Conservation (phyloP, 163 green algal genomes). For the Scenedesmus sp. region DNA sequence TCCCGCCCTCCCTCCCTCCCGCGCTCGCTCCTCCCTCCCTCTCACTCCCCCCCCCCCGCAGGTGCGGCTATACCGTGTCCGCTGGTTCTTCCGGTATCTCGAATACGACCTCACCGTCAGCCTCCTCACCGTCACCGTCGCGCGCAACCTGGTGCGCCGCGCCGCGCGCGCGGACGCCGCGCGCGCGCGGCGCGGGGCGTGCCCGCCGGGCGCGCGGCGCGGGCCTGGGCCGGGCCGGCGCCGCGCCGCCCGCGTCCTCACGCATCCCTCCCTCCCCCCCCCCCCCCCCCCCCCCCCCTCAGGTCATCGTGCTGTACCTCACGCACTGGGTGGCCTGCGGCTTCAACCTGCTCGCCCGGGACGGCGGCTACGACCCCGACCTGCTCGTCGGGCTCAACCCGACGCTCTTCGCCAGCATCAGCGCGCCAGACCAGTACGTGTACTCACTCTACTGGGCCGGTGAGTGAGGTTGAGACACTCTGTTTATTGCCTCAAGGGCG, state of each 20-base stretch:
- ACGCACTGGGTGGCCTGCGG: slow-evolving; percentile 66
- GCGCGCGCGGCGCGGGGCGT: slow-evolving; percentile 29
- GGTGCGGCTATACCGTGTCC: slow-evolving; percentile 56
- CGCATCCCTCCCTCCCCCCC: too few species aligned
- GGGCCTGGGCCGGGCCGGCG: too few species aligned
- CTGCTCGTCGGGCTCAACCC: slow-evolving; percentile 43
- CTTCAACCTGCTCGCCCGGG: slow-evolving; percentile 58
- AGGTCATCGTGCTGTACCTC: slow-evolving; percentile 52
- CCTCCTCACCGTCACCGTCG: slow-evolving; percentile 61
- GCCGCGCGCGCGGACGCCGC: too few species aligned
- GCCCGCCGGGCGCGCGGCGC: too few species aligned
- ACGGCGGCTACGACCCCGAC: slow-evolving; percentile 38
- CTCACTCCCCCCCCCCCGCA: slow-evolving; percentile 29
- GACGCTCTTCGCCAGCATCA: slow-evolving; percentile 27
- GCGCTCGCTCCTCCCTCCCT: background rate
- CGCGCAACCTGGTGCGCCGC: slow-evolving; percentile 65
- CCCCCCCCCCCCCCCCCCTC: too few species aligned
- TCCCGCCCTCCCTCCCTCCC: background rate
- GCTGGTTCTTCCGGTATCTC: slow-evolving; percentile 55
- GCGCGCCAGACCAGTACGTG: slow-evolving; percentile 27
- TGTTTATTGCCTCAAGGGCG: too few species aligned
- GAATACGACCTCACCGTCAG: slow-evolving; percentile 60
- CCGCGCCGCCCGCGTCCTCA: too few species aligned
- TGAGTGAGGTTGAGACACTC: too few species aligned
- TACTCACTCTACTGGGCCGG: slow-evolving; percentile 10